Conservation (phyloP, 345 rosid species). For the Excoecaria agallocha region DNA sequence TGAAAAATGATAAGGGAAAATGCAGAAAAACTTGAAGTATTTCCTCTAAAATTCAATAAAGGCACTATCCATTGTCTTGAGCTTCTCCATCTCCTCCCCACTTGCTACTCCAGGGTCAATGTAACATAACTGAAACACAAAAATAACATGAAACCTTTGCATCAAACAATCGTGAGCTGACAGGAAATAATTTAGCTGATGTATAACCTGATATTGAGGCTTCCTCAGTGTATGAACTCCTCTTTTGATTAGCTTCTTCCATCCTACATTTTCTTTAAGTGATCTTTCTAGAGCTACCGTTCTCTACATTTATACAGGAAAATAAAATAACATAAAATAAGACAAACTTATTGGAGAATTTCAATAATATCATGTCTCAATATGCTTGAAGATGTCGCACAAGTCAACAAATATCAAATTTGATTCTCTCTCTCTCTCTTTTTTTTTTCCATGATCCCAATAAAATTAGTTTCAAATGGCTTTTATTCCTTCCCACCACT, state of each 20-base stretch:
- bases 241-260: conserved; percentile 70
- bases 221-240: conserved; percentile 57
- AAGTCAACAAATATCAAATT: background rate
- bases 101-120: conserved; percentile 66
- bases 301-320: conserved; percentile 27
- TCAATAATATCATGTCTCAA: background rate
- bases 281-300: conserved; percentile 59
- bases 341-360: background rate
- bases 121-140: conserved; percentile 53
- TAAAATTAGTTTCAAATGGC: background rate
- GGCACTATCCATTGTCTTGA: conserved; percentile 57
- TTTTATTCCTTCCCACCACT: conserved; percentile 5
- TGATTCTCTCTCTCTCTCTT: background rate
- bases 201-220: conserved; percentile 69
- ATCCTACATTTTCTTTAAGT: conserved; percentile 48
- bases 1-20: background rate
- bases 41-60: conserved; percentile 48
- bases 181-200: background rate
- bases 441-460: background rate
- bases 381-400: background rate
- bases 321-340: background rate
- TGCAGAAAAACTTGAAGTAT: background rate
- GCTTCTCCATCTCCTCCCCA: conserved; percentile 69
- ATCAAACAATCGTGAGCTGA: conserved; percentile 12
- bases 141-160: conserved; percentile 16